A percentile compares a stretch with the other conserved stretches of the same genome.
Conservation (phyloP, 208 protist genomes). For the Vickermania spadyakhi region DNA sequence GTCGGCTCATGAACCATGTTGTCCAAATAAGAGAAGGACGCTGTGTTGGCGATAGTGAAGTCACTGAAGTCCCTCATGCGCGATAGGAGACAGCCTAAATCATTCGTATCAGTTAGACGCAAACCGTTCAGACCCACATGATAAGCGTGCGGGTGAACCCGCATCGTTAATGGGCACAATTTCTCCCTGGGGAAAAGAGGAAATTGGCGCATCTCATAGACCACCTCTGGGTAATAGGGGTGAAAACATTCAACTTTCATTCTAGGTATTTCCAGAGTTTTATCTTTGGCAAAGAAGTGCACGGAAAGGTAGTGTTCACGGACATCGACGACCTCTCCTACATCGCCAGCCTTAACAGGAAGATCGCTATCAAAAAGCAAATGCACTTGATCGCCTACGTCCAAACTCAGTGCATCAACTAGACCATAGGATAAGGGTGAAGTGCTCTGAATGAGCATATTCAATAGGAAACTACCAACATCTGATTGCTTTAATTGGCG, state of each 20-base stretch:
- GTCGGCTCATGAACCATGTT: constrained; percentile 87
- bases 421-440: constrained; percentile 40
- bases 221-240: constrained; percentile 61
- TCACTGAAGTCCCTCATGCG: constrained; percentile 67
- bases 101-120: constrained; percentile 82
- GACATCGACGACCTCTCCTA: constrained; percentile 77
- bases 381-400: constrained; percentile 61
- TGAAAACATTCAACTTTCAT: constrained; percentile 69
- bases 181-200: constrained; percentile 68
- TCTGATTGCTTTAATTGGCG: constrained; percentile 64
- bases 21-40: constrained; percentile 65
- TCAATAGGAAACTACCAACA: constrained; percentile 75
- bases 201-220: constrained; percentile 74
- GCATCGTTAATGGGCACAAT: constrained; percentile 54
- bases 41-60: constrained; percentile 67
- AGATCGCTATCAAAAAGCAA: constrained; percentile 47
- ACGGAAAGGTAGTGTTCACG: constrained; percentile 67
- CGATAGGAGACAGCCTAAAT: constrained; percentile 81
- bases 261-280: constrained; percentile 67
- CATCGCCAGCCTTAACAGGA: constrained; percentile 46
- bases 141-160: constrained; percentile 38
- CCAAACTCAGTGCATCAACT: constrained; percentile 60
- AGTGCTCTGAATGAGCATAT: constrained; percentile 53
- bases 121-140: constrained; percentile 67
- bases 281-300: constrained; percentile 62